These are phyloP conservation scores for Cicer yamashitae DNA, from an alignment of 306 rosid species.

Conservation along the genomic window DNA sequence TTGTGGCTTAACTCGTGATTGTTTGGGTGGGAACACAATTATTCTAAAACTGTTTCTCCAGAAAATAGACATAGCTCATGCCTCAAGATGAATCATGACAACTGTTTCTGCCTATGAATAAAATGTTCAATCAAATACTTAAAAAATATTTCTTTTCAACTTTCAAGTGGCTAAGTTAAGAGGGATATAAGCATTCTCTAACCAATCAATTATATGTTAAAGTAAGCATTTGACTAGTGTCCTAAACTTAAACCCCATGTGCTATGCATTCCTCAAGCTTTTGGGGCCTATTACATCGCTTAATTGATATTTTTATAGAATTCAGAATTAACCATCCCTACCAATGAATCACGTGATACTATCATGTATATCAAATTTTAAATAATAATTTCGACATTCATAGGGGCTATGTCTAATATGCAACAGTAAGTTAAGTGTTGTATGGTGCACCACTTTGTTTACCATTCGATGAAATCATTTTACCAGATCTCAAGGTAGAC, in stretches of 20 bases:
- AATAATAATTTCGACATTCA: too few species aligned
- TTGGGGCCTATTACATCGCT: neutral
- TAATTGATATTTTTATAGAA: too few species aligned
- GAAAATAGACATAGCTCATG: neutral
- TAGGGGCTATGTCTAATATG: too few species aligned
- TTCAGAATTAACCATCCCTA: too few species aligned
- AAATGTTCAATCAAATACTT: neutral
- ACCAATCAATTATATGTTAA: neutral
- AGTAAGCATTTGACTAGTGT: conserved; percentile 3
- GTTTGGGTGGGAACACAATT: neutral
- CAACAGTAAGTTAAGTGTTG: too few species aligned
- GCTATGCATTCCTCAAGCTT: neutral
- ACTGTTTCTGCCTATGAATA: conserved; percentile 25
- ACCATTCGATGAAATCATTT: too few species aligned
- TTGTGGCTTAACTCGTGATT: neutral
- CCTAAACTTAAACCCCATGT: neutral
- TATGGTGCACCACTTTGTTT: too few species aligned
- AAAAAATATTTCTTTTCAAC: neutral
- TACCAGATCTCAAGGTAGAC: too few species aligned
- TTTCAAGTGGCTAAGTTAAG: conserved; percentile 8
- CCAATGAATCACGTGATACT: too few species aligned
- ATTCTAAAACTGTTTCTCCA: neutral
- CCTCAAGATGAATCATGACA: conserved; percentile 1
- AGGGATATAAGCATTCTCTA: neutral
- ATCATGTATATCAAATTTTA: too few species aligned